Evolutionary conservation across 2,329 filamentous ascomycete species (phyloP), one percentile per base, ranked within the genome.

Genomic region (Acrocalymma vagum): DNA sequence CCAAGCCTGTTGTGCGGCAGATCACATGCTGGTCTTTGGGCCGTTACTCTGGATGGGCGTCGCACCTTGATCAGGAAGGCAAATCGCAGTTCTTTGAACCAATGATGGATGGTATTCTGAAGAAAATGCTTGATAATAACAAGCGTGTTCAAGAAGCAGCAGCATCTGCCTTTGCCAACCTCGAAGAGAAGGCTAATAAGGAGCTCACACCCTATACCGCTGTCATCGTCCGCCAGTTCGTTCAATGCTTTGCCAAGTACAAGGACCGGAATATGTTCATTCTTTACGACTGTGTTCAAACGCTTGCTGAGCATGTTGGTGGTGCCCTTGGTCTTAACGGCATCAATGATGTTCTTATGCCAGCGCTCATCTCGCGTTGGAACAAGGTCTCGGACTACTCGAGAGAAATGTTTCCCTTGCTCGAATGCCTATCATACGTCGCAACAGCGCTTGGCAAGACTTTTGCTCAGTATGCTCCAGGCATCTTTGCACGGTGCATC

Each of bases 231-330:
- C 86, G 86, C 48, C 94, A 97, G 67, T 97, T 93, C 62, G 91
- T 96, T 36, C 79, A 82, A 46, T 99, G 94, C 71, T 99, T 99
- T 72, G 82, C 79, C 37, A 91, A 88, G 72, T 99, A 97, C 82
- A 97, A 99, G 79, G 93, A 97, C 71, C 87, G 90, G 62, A 99
- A 99, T 75, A 96, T 97, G 84, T 96, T 95, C 75, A 95, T 97
- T 38, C 82, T 99, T 22, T 99, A 99, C 74, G 94, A 99, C 73
- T 97, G 94, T 69, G 90, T 99, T 22, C 94, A 99, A 74, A 99
- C 94, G 1, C 78, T 99, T 42, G 94, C 94, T 3, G 94, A 99
- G 70, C 87, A 90, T 62, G 87, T 97, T 38, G 91, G 90, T 9
- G 84, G 86, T 6, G 84, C 87, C 22, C 78, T 99, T 52, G 87